Percentiles rank a stretch among this genome's conserved stretches.
Conservation (phyloP, 371 early-diverging fungal species). For the Apophysomyces sp. region DNA sequence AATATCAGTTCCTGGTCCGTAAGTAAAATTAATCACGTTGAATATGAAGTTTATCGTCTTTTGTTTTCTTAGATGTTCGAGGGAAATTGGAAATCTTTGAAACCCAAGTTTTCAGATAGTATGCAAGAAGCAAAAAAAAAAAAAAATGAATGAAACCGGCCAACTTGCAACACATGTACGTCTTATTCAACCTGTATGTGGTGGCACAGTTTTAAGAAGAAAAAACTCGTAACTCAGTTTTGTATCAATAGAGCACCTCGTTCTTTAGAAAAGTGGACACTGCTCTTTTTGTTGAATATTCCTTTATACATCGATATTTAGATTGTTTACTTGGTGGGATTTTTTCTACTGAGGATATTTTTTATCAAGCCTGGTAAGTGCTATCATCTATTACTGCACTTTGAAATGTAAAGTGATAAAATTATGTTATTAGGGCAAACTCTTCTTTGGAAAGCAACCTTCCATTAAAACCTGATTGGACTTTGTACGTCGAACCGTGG, state of each 20-base stretch:
- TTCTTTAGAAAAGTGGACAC: background rate
- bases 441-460: background rate
- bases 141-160: background rate
- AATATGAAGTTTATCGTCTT: too few relatives aligned
- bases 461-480: slow-evolving; percentile 1
- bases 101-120: background rate
- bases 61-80: background rate
- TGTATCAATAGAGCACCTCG: background rate
- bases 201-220: background rate
- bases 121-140: background rate
- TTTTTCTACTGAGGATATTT: background rate
- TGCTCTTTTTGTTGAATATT: background rate
- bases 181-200: background rate
- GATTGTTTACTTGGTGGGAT: background rate
- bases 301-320: background rate
- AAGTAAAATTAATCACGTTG: too few relatives aligned
- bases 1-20: too few relatives aligned
- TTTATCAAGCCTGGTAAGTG: slow-evolving; percentile 2
- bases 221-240: background rate
- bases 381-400: background rate
- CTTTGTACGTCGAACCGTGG: background rate
- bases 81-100: background rate
- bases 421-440: slow-evolving; percentile 3
- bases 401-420: background rate
- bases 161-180: background rate